Evolutionary conservation across 164 flowering plant species (phyloP).

Genomic region (Taxillus chinensis): DNA sequence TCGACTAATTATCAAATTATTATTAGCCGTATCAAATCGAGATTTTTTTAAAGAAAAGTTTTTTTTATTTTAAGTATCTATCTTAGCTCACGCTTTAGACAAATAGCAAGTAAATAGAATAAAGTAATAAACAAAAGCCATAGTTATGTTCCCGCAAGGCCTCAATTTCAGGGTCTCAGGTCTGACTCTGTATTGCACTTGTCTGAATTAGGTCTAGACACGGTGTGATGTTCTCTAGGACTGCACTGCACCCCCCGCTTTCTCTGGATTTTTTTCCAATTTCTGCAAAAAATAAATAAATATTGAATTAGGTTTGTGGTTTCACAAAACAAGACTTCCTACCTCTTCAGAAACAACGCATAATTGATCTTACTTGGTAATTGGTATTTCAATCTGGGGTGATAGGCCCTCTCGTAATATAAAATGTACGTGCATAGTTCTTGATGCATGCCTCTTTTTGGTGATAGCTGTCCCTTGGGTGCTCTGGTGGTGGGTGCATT

Average conservation of each 20-base stretch:
- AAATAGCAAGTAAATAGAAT: not conserved
- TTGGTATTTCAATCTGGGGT: not conserved
- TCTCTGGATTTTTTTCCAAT: not conserved
- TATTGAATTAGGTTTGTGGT: not conserved
- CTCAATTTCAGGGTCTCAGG: constrained; percentile 27
- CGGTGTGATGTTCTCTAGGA: constrained; percentile 11
- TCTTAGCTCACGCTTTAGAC: not conserved
- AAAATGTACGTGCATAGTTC: not conserved
- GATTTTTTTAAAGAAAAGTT: not conserved
- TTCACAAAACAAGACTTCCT: not conserved
- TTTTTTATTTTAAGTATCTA: not conserved
- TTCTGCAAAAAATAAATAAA: no score
- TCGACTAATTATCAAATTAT: not conserved
- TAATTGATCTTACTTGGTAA: not conserved
- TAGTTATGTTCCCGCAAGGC: constrained; percentile 7
- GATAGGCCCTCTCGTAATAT: not conserved
- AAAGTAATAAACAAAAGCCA: constrained; percentile 6
- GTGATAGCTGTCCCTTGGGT: not conserved
- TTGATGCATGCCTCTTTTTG: not conserved
- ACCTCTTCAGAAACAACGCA: not conserved
- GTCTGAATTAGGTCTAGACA: not conserved
- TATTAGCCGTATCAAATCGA: not conserved
- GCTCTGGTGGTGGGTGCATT: not conserved
- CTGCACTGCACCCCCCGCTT: not conserved
- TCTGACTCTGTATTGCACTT: constrained; percentile 17